Evolutionary conservation across 768 basidiomycete genomes (phyloP).

Genomic region (Psilocybe azurescens): DNA sequence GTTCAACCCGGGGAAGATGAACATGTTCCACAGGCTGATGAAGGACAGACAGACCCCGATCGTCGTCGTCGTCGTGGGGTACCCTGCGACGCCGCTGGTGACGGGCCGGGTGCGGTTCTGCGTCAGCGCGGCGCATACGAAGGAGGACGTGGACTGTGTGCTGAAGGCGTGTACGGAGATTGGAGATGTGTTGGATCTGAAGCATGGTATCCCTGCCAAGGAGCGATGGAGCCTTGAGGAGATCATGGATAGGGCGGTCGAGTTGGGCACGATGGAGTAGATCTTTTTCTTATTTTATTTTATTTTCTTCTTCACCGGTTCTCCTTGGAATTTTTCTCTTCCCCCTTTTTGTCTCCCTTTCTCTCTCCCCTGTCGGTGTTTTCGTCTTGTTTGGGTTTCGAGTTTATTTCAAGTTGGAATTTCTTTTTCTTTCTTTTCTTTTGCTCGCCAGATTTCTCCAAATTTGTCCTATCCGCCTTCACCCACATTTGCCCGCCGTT

Average conservation of each 20-base stretch:
- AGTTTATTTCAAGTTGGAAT: not conserved
- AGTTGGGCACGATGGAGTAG: conserved; percentile 51
- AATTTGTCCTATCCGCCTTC: not conserved
- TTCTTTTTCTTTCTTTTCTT: not conserved
- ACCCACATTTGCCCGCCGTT: too few species aligned
- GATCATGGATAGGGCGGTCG: conserved; percentile 72
- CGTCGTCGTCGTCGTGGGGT: conserved; percentile 88
- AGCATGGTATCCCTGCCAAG: conserved; percentile 60
- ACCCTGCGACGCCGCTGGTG: conserved; percentile 89
- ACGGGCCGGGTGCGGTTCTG: conserved; percentile 93
- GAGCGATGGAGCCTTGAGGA: conserved; percentile 84
- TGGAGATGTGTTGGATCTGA: conserved; percentile 89
- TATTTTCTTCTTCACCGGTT: not conserved
- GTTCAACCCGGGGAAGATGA: conserved; percentile 95
- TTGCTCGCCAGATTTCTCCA: not conserved
- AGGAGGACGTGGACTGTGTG: conserved; percentile 91
- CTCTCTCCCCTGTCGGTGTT: not conserved
- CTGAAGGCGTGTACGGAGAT: conserved; percentile 91
- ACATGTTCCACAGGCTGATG: conserved; percentile 91
- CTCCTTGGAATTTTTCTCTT: not conserved
- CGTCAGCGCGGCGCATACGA: conserved; percentile 93
- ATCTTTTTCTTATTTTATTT: not conserved
- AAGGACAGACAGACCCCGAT: conserved; percentile 78
- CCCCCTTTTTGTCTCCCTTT: not conserved
- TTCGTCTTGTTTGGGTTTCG: not conserved